A percentile compares a stretch with the other conserved stretches of the same genome.
Conservation (phyloP, 768 basidiomycete genomes). For the Russula foetens region DNA sequence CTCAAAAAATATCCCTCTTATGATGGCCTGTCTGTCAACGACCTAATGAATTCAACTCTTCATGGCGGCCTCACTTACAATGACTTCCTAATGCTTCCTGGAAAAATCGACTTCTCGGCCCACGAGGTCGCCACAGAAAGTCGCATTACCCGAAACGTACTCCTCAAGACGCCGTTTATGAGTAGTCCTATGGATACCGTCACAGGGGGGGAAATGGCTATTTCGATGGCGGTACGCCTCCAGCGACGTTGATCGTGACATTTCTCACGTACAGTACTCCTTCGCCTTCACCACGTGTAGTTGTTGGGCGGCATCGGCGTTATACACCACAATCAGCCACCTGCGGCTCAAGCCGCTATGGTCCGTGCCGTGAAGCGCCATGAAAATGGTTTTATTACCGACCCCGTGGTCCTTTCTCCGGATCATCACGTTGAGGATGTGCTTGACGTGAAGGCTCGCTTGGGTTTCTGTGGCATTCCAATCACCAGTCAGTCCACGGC, state of each 20-base stretch:
- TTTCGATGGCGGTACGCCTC: conserved; percentile 72
- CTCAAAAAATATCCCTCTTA: conserved; percentile 58
- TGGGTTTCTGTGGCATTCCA: conserved; percentile 95
- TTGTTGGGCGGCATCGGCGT: conserved; percentile 96
- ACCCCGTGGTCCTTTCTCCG: conserved; percentile 85
- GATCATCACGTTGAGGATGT: conserved; percentile 77
- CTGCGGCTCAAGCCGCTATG: conserved; percentile 89
- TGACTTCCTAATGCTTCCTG: conserved; percentile 90
- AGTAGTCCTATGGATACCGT: conserved; percentile 99
- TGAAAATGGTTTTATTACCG: conserved; percentile 97
- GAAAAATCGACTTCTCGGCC: conserved; percentile 91
- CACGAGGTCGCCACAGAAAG: conserved; percentile 75
- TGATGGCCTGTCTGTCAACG: conserved; percentile 79
- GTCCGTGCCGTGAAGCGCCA: conserved; percentile 96
- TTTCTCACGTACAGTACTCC: conserved; percentile 17
- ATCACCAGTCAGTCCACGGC: conserved; percentile 75
- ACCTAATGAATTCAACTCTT: conserved; percentile 81
- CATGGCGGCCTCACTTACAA: conserved; percentile 97
- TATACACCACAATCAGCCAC: conserved; percentile 91
- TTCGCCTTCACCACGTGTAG: conserved; percentile 28
- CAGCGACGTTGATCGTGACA: neutral
- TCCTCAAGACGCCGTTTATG: conserved; percentile 91
- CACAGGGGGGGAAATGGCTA: conserved; percentile 91
- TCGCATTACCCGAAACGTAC: conserved; percentile 83
- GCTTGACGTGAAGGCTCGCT: conserved; percentile 81